These are phyloP conservation scores for Naganishia sp. DNA, from an alignment of 1,284 basidiomycete species.

Conservation along the genomic window DNA sequence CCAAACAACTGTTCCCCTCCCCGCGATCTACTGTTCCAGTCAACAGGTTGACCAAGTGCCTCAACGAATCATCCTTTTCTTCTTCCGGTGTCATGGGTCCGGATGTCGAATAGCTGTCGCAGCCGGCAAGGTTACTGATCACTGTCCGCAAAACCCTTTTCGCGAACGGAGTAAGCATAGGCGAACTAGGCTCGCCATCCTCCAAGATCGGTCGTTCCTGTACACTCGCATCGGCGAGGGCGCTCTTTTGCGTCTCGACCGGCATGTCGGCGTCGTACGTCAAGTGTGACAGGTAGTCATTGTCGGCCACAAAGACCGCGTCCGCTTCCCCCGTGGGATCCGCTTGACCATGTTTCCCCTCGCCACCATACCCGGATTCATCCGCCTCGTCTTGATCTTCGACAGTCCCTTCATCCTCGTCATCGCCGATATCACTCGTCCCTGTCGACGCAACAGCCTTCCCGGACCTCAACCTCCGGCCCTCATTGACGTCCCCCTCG, in stretches of 20 bases:
- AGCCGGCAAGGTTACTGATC: slow-evolving; percentile 28
- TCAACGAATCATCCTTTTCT: slow-evolving; percentile 48
- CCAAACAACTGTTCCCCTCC: slow-evolving; percentile 85
- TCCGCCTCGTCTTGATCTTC: slow-evolving; percentile 18
- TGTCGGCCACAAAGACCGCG: slow-evolving; percentile 8
- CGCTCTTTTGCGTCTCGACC: slow-evolving; percentile 24
- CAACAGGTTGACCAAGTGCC: slow-evolving; percentile 62
- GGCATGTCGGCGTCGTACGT: slow-evolving; percentile 15
- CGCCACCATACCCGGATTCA: slow-evolving; percentile 11
- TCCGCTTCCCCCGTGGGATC: slow-evolving; percentile 1
- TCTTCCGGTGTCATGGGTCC: slow-evolving; percentile 43
- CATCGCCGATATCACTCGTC: slow-evolving; percentile 28
- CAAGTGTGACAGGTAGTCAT: slow-evolving; percentile 19
- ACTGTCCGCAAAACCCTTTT: slow-evolving; percentile 12
- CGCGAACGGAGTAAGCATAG: neutral
- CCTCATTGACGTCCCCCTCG: slow-evolving; percentile 49
- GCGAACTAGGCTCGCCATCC: neutral
- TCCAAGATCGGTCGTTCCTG: neutral
- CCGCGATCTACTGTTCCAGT: slow-evolving; percentile 71
- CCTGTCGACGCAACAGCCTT: slow-evolving; percentile 37
- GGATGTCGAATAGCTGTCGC: slow-evolving; percentile 24
- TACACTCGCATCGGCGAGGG: neutral
- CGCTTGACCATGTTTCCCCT: neutral
- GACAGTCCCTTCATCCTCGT: slow-evolving; percentile 17
- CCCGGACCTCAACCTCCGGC: slow-evolving; percentile 48